These are phyloP conservation scores for Cephalotrichum gorgonifer DNA, from an alignment of 2,329 filamentous ascomycete species.

Conservation along the genomic window DNA sequence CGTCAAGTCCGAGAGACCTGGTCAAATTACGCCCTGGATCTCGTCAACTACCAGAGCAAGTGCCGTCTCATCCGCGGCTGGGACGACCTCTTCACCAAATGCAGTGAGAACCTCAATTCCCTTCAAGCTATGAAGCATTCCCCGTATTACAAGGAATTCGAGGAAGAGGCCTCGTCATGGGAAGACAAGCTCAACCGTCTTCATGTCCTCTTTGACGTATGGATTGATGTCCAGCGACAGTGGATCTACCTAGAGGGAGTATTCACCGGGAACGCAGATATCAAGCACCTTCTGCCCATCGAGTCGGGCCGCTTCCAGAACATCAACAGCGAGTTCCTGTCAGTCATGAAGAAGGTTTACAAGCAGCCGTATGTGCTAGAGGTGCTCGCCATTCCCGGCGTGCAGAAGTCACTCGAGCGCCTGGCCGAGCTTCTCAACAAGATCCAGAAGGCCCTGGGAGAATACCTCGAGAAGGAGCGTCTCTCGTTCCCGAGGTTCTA, in stretches of 20 bases:
- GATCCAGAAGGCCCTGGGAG: slow-evolving; percentile 96
- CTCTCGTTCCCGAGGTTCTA: slow-evolving; percentile 98
- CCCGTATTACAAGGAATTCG: slow-evolving; percentile 98
- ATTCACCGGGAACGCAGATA: slow-evolving; percentile 96
- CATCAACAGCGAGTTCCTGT: slow-evolving; percentile 97
- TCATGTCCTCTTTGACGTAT: slow-evolving; percentile 95
- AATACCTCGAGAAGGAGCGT: slow-evolving; percentile 96
- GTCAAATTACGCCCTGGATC: slow-evolving; percentile 88
- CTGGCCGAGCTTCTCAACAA: slow-evolving; percentile 96
- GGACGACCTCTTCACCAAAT: slow-evolving; percentile 97
- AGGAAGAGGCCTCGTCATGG: slow-evolving; percentile 93
- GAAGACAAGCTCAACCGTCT: slow-evolving; percentile 97
- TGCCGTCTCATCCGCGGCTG: slow-evolving; percentile 94
- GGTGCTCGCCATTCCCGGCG: slow-evolving; percentile 88
- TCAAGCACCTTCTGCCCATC: slow-evolving; percentile 93
- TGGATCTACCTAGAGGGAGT: slow-evolving; percentile 99
- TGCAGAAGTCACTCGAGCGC: slow-evolving; percentile 91
- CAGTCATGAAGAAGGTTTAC: slow-evolving; percentile 99
- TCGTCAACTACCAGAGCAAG: slow-evolving; percentile 97
- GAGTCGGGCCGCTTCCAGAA: slow-evolving; percentile 97
- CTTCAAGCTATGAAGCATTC: slow-evolving; percentile 98
- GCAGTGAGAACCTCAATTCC: slow-evolving; percentile 95
- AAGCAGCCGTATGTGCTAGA: slow-evolving; percentile 93
- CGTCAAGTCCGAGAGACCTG: slow-evolving; percentile 94
- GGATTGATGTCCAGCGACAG: slow-evolving; percentile 99